A percentile compares a stretch with the other conserved stretches of the same genome.
These are phyloP conservation scores for Albizia julibrissin DNA, from an alignment of 306 rosid species.

Conservation along the genomic window DNA sequence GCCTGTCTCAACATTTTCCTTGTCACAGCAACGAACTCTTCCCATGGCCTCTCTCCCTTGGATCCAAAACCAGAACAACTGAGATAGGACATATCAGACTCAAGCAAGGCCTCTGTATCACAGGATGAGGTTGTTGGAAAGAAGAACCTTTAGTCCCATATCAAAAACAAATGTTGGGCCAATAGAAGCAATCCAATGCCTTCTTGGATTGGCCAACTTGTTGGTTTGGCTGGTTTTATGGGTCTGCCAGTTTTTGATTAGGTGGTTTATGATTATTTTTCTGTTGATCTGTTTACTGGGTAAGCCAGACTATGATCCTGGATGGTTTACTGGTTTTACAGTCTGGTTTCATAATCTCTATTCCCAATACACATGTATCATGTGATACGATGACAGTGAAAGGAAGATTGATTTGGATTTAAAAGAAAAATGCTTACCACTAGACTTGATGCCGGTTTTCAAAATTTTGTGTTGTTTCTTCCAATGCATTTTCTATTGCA, in stretches of 20 bases:
- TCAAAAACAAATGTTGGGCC: neutral
- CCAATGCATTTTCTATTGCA: slow-evolving; percentile 4
- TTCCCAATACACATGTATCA: neutral
- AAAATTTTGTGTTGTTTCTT: neutral
- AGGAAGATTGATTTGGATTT: neutral
- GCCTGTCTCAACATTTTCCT: neutral
- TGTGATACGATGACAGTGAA: neutral
- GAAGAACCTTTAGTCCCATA: neutral
- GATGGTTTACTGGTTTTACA: neutral
- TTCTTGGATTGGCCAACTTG: neutral
- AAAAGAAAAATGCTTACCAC: slow-evolving; percentile 2
- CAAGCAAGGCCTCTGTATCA: neutral
- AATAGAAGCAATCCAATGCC: neutral
- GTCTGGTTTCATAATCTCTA: neutral
- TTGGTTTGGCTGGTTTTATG: neutral
- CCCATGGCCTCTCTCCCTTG: neutral
- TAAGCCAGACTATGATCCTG: neutral
- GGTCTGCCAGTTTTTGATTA: neutral
- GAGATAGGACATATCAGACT: neutral
- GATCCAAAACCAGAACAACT: neutral
- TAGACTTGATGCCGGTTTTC: neutral
- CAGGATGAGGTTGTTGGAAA: neutral
- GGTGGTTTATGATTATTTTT: neutral
- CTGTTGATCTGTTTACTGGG: neutral
- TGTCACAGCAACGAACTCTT: neutral